These are phyloP conservation scores for Yarrowia keelungensis DNA, from an alignment of 805 yeast species.

Conservation along the genomic window DNA sequence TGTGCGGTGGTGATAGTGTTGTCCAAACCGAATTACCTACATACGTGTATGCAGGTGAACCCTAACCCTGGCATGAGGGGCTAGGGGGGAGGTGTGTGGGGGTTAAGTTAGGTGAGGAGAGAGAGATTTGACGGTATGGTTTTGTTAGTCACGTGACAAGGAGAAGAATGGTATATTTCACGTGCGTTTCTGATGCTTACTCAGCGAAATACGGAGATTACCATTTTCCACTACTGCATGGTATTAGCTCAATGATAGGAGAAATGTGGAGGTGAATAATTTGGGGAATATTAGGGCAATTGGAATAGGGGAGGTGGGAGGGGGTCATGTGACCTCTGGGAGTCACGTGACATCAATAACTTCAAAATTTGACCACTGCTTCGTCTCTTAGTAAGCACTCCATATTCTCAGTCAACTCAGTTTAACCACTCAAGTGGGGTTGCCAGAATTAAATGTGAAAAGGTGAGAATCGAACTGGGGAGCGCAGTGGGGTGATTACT, in stretches of 20 bases:
- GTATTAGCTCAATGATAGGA: neutral
- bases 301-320: neutral
- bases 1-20: slow-evolving; percentile 30
- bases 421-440: slow-evolving; percentile 3
- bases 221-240: neutral
- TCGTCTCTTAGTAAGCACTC: too few species aligned
- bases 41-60: slow-evolving; percentile 16
- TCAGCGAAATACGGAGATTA: too few species aligned
- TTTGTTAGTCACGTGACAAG: neutral
- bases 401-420: too few species aligned
- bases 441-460: neutral
- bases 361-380: too few species aligned
- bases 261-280: neutral
- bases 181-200: too few species aligned
- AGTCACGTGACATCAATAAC: too few species aligned
- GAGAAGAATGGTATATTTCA: neutral
- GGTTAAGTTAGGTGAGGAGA: neutral
- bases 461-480: neutral
- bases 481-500: too few species aligned
- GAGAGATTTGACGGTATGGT: too few species aligned
- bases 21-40: slow-evolving; percentile 27
- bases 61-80: slow-evolving; percentile 8
- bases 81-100: neutral
- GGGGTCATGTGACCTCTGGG: too few species aligned
- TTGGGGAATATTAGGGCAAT: neutral